Percentiles rank a stretch among this genome's conserved stretches.
phyloP scores from a whole-genome alignment of 108 stramenopile species.

The Schizochytrium sp. region DNA sequence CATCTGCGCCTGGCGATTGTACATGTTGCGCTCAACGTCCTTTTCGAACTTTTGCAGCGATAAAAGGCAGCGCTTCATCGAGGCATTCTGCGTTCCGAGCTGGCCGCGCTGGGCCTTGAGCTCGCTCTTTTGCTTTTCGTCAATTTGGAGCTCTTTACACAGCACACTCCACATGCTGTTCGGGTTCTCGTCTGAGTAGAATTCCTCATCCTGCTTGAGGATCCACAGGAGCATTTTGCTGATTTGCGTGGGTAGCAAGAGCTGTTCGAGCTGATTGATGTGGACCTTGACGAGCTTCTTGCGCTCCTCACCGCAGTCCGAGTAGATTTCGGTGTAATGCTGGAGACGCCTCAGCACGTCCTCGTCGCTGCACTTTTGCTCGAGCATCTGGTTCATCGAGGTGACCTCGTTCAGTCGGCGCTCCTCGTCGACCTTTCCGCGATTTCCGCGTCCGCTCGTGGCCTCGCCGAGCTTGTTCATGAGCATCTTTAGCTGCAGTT shows the following conservation, averaged over 20 bases:
- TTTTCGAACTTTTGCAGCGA: slow-evolving; percentile 1
- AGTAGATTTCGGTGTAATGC: background rate
- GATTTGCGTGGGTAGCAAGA: background rate
- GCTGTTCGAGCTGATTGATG: slow-evolving; percentile 13
- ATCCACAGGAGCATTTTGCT: slow-evolving; percentile 14
- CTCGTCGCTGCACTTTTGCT: slow-evolving; percentile 16
- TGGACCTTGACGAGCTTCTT: slow-evolving; percentile 15
- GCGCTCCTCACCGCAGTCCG: slow-evolving; percentile 7
- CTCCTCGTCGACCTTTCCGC: background rate
- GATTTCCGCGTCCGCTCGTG: slow-evolving; percentile 3
- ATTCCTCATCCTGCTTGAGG: background rate
- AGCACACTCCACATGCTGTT: slow-evolving; percentile 6
- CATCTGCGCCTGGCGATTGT: background rate
- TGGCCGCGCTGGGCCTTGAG: background rate
- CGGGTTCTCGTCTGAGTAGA: background rate
- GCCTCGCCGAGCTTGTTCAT: slow-evolving; percentile 7
- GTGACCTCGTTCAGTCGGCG: background rate
- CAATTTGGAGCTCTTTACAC: background rate
- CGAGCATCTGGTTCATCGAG: slow-evolving; percentile 15
- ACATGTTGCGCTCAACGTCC: background rate
- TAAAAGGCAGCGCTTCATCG: background rate
- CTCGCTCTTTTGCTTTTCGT: slow-evolving; percentile 5
- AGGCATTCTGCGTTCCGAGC: background rate
- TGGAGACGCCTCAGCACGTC: background rate
- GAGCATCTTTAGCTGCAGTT: background rate